Base-by-base conservation (phyloP, 441 rosid species). In the Bruguiera hainesii region DNA sequence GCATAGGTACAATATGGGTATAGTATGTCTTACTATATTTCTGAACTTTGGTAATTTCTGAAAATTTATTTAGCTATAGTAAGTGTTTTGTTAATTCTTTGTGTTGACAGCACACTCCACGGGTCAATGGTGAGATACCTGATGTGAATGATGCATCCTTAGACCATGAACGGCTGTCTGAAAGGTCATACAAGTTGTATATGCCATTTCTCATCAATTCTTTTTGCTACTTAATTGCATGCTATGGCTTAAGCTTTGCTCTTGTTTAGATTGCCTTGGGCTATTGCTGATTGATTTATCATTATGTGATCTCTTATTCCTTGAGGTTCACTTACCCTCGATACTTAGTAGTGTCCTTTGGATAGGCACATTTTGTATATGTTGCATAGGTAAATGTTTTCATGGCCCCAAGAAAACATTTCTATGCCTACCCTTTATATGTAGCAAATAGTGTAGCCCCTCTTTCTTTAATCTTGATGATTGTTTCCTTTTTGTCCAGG, bases 161-260 rank as follows among this genome's bases (percentile, higher is more conserved):
- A 73, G 96, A 94, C 76, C 98, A 94, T 78, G 89, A 79, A 74
- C 84, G 91, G 16, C 87, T 94, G 63, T 94, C 95, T 80, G 93
- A 81, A 79, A 91, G 98, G 98, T 91, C 73, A 60, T 75, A 53
- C 31, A 49, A 35, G 15, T 71, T 18, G 50, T 65, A 26, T 33
- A 56, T 71, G 8, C 15, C 28, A 9, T 63, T 63, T 64, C 25
- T 48, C 9, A 3, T 60, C 60, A 56, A 39, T 69, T 55, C 20
- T 67, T 67, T 33, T 50, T 42, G 48, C 48, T 11, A 13, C 48
- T 11, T 42, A 11, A 42, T 42, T 42, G 16, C 46, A 13, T 11
- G 48, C 48, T 11, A 42, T 13, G 18, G 48, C 3, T 42, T 42
- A 13, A 42, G 48, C 18, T 42, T 42, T 42, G 26, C 37, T 65